phyloP scores from a whole-genome alignment of 495 filamentous ascomycete species.

The Tuber umbilicatum region DNA sequence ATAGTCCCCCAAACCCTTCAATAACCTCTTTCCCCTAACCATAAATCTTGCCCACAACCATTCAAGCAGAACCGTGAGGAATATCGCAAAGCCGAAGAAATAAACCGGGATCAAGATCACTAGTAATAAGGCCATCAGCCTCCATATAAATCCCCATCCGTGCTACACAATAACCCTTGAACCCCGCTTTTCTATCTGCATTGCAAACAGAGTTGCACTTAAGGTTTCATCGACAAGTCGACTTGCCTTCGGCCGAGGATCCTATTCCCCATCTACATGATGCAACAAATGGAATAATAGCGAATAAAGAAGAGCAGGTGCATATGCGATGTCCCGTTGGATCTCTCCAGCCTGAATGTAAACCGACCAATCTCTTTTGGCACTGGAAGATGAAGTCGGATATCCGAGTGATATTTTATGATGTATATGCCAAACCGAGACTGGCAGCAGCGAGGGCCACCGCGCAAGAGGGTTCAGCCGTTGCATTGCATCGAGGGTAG shows the following conservation, averaged over 20 bases:
- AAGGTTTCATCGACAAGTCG: neutral
- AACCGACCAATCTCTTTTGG: neutral
- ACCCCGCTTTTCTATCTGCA: neutral
- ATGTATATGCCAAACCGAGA: neutral
- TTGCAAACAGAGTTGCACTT: neutral
- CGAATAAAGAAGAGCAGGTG: neutral
- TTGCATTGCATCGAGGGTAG: neutral
- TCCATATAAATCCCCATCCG: neutral
- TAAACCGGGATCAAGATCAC: neutral
- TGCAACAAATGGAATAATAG: neutral
- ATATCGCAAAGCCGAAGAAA: neutral
- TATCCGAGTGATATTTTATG: neutral
- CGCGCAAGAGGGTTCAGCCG: neutral
- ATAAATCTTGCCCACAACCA: neutral
- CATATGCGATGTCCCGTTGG: neutral
- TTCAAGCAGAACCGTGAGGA: neutral
- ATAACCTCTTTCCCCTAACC: neutral
- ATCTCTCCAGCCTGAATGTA: neutral
- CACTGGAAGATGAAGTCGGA: neutral
- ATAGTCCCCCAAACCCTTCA: neutral
- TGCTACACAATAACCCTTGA: neutral
- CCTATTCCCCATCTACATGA: neutral
- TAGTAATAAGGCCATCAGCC: neutral
- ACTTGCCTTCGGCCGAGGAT: neutral
- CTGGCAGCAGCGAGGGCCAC: neutral